These are phyloP conservation scores for Trichosanthes truncata DNA, from an alignment of 306 rosid species.

Conservation along the genomic window DNA sequence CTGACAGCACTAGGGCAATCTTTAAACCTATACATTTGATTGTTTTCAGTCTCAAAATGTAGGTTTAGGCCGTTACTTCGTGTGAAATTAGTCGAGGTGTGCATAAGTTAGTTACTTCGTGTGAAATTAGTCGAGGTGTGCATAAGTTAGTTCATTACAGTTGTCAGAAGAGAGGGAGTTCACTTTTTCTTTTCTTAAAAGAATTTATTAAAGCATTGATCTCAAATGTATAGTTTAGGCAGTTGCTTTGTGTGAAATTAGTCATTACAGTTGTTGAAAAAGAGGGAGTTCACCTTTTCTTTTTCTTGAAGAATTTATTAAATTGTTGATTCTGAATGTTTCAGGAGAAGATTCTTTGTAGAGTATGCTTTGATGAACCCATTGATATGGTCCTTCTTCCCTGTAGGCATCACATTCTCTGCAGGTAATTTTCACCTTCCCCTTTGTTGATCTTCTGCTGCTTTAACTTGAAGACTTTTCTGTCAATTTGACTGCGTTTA, in stretches of 20 bases:
- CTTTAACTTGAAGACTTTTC: neutral
- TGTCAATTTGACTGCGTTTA: neutral
- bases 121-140: no score
- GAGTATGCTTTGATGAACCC: slow-evolving; percentile 83
- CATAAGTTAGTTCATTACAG: no score
- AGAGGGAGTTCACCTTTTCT: neutral
- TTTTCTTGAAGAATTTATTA: neutral
- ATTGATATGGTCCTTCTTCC: slow-evolving; percentile 73
- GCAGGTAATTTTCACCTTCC: slow-evolving; percentile 38
- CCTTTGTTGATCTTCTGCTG: neutral
- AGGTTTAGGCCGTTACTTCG: neutral
- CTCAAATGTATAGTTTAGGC: neutral
- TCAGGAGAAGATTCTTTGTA: slow-evolving; percentile 84
- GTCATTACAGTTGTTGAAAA: neutral
- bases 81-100: neutral
- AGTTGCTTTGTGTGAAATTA: neutral
- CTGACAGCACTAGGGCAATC: neutral
- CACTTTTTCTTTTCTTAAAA: neutral
- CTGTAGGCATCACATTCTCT: slow-evolving; percentile 80
- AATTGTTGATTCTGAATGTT: slow-evolving; percentile 4
- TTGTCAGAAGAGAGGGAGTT: no score
- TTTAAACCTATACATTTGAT: neutral
- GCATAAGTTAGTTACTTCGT: neutral
- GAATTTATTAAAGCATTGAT: neutral
- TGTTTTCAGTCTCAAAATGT: neutral